These are phyloP conservation scores for Trichoderma aggressivum DNA, from an alignment of 2,329 filamentous ascomycete species.

Conservation along the genomic window DNA sequence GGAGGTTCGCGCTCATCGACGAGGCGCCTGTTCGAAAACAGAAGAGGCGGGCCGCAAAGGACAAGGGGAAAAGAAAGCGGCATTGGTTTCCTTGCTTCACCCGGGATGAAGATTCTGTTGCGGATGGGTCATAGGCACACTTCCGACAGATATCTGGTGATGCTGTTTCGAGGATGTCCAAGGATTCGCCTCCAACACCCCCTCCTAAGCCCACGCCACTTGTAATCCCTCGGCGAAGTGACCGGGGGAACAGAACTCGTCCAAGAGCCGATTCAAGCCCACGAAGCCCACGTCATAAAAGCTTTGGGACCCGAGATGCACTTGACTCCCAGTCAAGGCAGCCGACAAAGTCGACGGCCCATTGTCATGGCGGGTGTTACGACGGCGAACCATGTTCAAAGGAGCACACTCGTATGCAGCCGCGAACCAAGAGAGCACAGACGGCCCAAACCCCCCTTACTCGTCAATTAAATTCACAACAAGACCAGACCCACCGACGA, in stretches of 20 bases:
- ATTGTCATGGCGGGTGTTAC: constrained; percentile 10
- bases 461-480: not conserved
- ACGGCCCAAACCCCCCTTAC: not conserved
- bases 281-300: constrained; percentile 9
- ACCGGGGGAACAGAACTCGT: not conserved
- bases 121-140: constrained; percentile 26
- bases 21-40: constrained; percentile 27
- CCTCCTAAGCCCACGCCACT: constrained; percentile 17
- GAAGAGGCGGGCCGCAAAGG: constrained; percentile 15
- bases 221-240: not conserved
- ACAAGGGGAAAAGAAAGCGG: constrained; percentile 19
- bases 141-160: constrained; percentile 21
- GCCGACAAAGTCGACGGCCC: constrained; percentile 8
- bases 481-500: not conserved
- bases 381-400: constrained; percentile 14
- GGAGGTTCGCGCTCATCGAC: constrained; percentile 35
- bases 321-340: not conserved
- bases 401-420: not conserved
- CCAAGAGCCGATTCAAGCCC: constrained; percentile 15
- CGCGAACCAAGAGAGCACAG: not conserved
- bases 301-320: not conserved
- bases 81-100: constrained; percentile 33
- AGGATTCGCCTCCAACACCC: constrained; percentile 7
- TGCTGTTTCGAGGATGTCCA: not conserved
- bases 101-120: constrained; percentile 24